Evolutionary conservation across 306 rosid species (phyloP), one percentile per base, ranked within the genome.

Genomic region (Elaeagnus macrophylla): DNA sequence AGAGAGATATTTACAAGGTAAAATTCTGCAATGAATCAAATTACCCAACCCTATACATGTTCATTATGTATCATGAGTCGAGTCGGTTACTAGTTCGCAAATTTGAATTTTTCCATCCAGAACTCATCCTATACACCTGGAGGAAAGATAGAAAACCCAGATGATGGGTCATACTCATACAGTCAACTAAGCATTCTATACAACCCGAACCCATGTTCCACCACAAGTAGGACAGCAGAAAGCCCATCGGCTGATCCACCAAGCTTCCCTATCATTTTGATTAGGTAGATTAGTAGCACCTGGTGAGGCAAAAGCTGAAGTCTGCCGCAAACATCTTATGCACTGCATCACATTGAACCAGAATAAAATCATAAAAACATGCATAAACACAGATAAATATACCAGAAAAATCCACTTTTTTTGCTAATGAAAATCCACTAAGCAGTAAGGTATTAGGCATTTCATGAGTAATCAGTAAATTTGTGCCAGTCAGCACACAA

Each of bases 231-330:
- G 99, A 69, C 99, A 91, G 61, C 95, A 84, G 52, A 84, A 75
- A 48, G 81, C 94, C 99, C 99, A 91, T 59, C 99, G 93, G 79
- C 94, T 84, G 75, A 91, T 84, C 99, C 99, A 91, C 95, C 94
- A 87, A 39, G 70, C 75, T 73, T 87, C 95, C 51, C 80, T 64
- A 48, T 79, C 93, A 51, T 63, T 77, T 58, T 79, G 95, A 69
- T 62, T 69, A 42, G 79, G 45, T 57, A 81, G 63, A 65, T 51
- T 63, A 51, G 82, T 39, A n/a, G 82, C 71, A 75, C 71, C 79
- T 6, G 85, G 79, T 53, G 94, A 82, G 53, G 81, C 70, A 67
- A 91, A 87, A 43, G 96, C 93, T 18, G 94, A 84, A 38, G 99
- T 91, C 75, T 91, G 99, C 73, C 99, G 79, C 80, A 84, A 73